A percentile compares a stretch with the other conserved stretches of the same genome.
Evolutionary conservation across 2,329 filamentous ascomycete species (phyloP).

Genomic region (Ceratocystis cubensis): DNA sequence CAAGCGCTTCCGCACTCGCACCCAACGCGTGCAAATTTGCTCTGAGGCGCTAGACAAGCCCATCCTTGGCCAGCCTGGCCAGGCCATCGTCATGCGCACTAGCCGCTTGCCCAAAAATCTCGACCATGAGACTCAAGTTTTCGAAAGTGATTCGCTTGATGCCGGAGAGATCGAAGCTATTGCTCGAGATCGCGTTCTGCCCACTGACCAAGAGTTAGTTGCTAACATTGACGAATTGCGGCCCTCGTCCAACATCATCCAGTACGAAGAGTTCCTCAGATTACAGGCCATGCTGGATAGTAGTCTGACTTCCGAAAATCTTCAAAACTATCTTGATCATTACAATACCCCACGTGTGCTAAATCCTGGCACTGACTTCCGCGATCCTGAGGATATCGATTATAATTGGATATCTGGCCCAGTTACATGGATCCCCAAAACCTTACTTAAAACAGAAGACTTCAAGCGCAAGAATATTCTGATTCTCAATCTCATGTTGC

Average conservation of each 20-base stretch:
- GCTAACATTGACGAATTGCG: slow-evolving; percentile 38
- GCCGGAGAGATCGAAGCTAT: slow-evolving; percentile 28
- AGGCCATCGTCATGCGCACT: slow-evolving; percentile 38
- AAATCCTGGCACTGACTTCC: slow-evolving; percentile 11
- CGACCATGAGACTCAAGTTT: not conserved
- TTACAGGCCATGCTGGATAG: slow-evolving; percentile 31
- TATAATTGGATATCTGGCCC: slow-evolving; percentile 34
- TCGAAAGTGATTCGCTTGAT: slow-evolving; percentile 20
- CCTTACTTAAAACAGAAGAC: not conserved
- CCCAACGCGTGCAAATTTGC: slow-evolving; percentile 14
- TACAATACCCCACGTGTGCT: slow-evolving; percentile 8
- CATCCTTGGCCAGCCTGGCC: slow-evolving; percentile 30
- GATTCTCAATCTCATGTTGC: slow-evolving; percentile 34
- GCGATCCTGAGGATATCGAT: slow-evolving; percentile 15
- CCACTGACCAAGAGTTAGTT: slow-evolving; percentile 30
- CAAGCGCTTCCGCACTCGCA: slow-evolving; percentile 2
- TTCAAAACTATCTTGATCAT: slow-evolving; percentile 32
- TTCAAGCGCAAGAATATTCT: slow-evolving; percentile 31
- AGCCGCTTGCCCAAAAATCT: slow-evolving; percentile 18
- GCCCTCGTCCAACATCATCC: slow-evolving; percentile 32
- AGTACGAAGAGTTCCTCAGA: slow-evolving; percentile 32
- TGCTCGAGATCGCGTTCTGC: slow-evolving; percentile 25
- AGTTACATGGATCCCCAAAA: slow-evolving; percentile 33
- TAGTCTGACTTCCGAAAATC: slow-evolving; percentile 38
- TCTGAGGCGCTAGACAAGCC: slow-evolving; percentile 25